Base-by-base conservation (phyloP, 108 stramenopile genomes). In the Cyclotella atomus region DNA sequence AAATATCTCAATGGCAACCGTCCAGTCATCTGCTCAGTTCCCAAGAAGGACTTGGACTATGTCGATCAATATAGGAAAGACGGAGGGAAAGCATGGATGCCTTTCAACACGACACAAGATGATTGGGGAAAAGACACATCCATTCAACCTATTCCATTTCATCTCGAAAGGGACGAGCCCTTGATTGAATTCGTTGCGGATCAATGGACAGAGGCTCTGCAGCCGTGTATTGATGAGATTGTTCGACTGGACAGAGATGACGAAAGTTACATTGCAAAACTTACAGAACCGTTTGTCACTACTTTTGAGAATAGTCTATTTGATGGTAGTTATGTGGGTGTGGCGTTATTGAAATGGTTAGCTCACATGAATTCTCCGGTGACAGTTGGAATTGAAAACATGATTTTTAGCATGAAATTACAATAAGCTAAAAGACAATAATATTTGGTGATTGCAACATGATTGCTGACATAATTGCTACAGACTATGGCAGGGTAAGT, bases 31-130 rank as follows among this genome's bases (percentile, higher is more conserved):
- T 70, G 69, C 32, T 30, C 25, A 8, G 3, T 70, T n/a, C 56
- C 69, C 0, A 32, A 59, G 59, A 54, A 70, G 9, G 29, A 32
- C 27, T 32, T 56, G 30, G 55, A 56, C 10, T 32, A 56, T 56
- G 55, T 56, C 55, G 17, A 12, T 56, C 55, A 56, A 32, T 56
- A 27, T 21, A 49, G 3, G 25, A 3, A 6, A 9, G 59, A 21
- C 21, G 34, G 35, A 60, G 32, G 34, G 3, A 36, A 36, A 19
- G 14, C 60, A 28, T 75, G 41, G 44, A 66, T 75, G 73, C 65
- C 73, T 15, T 75, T 75, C 32, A 75, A 75, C 33, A 75, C 73
- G 9, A 75, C 65, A 9, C 73, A 64, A 27, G 65, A 75, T 32
- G 24, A 41, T 23, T 75, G 73, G 73, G 14, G 29, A 9, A 64